phyloP scores from a whole-genome alignment of 768 basidiomycete genomes.

The Podaxis rugospora region DNA sequence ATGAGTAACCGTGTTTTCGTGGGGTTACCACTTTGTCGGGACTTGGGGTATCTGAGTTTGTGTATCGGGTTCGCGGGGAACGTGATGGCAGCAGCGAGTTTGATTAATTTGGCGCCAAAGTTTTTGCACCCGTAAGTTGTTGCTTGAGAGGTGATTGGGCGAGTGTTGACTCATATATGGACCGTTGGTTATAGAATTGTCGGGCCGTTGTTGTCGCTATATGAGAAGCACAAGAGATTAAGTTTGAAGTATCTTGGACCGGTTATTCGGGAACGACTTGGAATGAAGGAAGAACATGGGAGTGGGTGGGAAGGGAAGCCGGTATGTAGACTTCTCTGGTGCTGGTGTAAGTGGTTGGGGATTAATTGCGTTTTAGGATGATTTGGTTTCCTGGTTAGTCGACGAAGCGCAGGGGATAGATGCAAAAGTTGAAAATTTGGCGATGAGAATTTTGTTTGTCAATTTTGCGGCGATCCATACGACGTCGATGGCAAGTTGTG shows the following conservation, averaged over 20 bases:
- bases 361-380: conserved; percentile 25
- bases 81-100: conserved; percentile 14
- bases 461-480: conserved; percentile 26
- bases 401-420: conserved; percentile 26
- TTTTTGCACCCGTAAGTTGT: conserved; percentile 16
- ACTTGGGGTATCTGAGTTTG: conserved; percentile 16
- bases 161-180: neutral
- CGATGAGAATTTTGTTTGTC: conserved; percentile 24
- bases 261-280: conserved; percentile 21
- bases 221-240: conserved; percentile 1
- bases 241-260: conserved; percentile 20
- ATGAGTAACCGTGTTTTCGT: conserved; percentile 20
- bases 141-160: too few relatives aligned
- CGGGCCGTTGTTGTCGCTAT: conserved; percentile 8
- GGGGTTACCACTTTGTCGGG: conserved; percentile 20
- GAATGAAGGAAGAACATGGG: conserved; percentile 20
- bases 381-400: conserved; percentile 39
- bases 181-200: conserved; percentile 4
- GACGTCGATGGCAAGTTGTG: conserved; percentile 26
- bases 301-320: conserved; percentile 22
- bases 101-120: conserved; percentile 15
- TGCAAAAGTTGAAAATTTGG: conserved; percentile 20
- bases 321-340: conserved; percentile 10
- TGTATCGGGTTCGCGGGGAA: conserved; percentile 16
- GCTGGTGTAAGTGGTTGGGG: too few relatives aligned